Base-by-base conservation (phyloP, 1,284 basidiomycete species). In the Leccinum pachyderme region DNA sequence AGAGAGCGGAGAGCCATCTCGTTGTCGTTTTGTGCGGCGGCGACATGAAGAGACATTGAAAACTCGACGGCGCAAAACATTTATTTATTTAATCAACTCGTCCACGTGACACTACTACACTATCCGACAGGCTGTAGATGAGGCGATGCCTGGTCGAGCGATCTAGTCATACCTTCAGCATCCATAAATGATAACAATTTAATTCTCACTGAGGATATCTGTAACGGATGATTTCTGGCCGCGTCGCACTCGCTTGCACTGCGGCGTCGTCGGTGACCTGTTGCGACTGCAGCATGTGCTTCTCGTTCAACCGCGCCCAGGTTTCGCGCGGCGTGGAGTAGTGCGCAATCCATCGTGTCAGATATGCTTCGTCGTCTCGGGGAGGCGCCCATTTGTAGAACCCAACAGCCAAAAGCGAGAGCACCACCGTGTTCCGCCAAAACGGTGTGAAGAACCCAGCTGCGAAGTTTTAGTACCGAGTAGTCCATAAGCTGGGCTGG, bases 331-430 rank as follows among this genome's bases (percentile, higher is more conserved):
- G 73, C 1, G 79, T 75, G 35, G 69, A 69, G 68, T 83, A 82
- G 66, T 81, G 65, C 18, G 75, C 73, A 61, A 90, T 78, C 78
- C 82, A 87, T 41, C 78, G 79, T 22, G 86, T 85, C 63, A 89
- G 64, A 64, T 81, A 81, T 52, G 77, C 79, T 54, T 84, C 80
- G 37, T 86, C 79, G 28, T 73, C 73, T 5, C 81, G 77, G 53
- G 77, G 73, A 1, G 88, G 88, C 4, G 85, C 83, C 64, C 77
- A 85, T 69, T 87, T 87, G 74, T 86, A 86, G 57, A 80, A 80
- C 13, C 74, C 79, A 37, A 76, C 79, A 44, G 72, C 75, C 15
- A 76, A 72, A 31, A 83, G 55, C 18, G 78, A 76, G 28, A 74
- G 68, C 18, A 86, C 56, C 28, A 83, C 60, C 7, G 80, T 77